A percentile compares a stretch with the other conserved stretches of the same genome.
Evolutionary conservation across 148 eudicot genomes (phyloP).

Genomic region (Vaccinium corymbosum): DNA sequence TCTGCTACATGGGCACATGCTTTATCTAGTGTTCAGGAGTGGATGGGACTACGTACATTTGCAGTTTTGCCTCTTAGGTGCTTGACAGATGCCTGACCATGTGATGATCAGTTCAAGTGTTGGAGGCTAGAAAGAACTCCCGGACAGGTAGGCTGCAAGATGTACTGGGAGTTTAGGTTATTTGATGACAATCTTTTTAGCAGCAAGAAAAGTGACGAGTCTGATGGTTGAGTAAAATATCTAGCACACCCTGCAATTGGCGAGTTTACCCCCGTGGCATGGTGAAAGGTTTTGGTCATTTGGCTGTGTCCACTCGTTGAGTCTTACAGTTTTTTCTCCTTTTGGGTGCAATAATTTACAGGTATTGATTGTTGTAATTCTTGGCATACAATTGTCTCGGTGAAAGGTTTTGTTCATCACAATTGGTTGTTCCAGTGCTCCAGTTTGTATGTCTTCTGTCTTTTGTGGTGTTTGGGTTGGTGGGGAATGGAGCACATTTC

Average conservation of each 20-base stretch:
- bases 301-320: neutral
- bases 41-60: neutral
- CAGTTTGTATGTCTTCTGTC: neutral
- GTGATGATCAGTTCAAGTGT: neutral
- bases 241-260: neutral
- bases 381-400: neutral
- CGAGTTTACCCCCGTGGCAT: neutral
- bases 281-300: slow-evolving; percentile 4
- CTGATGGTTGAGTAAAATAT: neutral
- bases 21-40: neutral
- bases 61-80: slow-evolving; percentile 2
- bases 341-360: neutral
- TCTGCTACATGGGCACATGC: neutral
- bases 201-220: neutral
- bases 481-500: neutral
- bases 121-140: slow-evolving; percentile 5
- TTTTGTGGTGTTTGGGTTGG: neutral
- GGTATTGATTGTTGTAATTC: slow-evolving; percentile 7
- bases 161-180: neutral
- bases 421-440: slow-evolving; percentile 8
- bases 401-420: neutral
- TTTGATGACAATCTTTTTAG: no score
- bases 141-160: neutral
- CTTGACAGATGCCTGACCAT: slow-evolving; percentile 6
- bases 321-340: neutral